Conservation (phyloP, 2,329 filamentous ascomycete genomes). For the Phialophora chinensis region DNA sequence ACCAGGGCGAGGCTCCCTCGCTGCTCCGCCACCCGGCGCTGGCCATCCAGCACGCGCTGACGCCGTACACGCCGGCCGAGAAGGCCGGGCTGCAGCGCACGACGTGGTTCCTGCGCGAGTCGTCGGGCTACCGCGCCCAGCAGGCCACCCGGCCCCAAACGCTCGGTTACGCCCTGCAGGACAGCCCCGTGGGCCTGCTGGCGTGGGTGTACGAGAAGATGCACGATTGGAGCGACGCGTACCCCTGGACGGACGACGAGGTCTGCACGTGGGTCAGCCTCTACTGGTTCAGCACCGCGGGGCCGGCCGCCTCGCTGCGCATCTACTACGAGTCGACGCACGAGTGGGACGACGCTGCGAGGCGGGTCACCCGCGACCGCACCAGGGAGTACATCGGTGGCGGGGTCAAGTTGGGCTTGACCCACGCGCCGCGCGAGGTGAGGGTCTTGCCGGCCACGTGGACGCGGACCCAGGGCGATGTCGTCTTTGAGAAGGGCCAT, state of each 20-base stretch:
- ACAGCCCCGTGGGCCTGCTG: conserved; percentile 72
- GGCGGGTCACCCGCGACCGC: conserved; percentile 34
- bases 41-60: conserved; percentile 62
- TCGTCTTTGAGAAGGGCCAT: conserved; percentile 55
- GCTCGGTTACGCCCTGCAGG: conserved; percentile 70
- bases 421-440: conserved; percentile 59
- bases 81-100: conserved; percentile 59
- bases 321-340: conserved; percentile 75
- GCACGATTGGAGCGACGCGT: conserved; percentile 74
- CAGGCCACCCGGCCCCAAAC: conserved; percentile 76
- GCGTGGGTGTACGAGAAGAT: conserved; percentile 85
- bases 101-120: conserved; percentile 62
- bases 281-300: conserved; percentile 73
- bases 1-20: conserved; percentile 56
- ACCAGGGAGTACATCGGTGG: conserved; percentile 42
- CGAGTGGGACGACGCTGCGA: conserved; percentile 32
- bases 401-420: conserved; percentile 59
- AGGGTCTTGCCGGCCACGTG: conserved; percentile 57
- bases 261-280: conserved; percentile 75
- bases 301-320: conserved; percentile 68
- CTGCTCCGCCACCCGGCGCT: conserved; percentile 61
- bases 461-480: conserved; percentile 57
- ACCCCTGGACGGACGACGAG: conserved; percentile 77
- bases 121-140: conserved; percentile 61
- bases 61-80: conserved; percentile 61